Conservation (phyloP, 129 eudicot genomes). For the Logfia minima region DNA sequence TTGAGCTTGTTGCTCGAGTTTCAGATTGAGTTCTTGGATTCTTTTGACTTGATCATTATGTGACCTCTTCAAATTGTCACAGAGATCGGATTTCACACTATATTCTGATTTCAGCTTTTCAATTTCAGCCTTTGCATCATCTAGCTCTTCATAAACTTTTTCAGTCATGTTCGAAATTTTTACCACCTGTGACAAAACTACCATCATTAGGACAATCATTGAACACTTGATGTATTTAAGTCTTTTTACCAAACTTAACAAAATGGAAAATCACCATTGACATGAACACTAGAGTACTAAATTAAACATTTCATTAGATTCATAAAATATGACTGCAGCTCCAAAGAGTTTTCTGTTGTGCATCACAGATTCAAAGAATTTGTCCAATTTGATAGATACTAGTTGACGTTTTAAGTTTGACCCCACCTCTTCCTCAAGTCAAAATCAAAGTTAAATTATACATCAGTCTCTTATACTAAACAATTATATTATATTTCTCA, state of each 20-base stretch:
- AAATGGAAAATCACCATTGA: neutral
- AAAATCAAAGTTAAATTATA: neutral
- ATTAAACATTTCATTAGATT: neutral
- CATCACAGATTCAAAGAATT: neutral
- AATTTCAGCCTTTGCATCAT: constrained; percentile 68
- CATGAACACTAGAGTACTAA: constrained; percentile 8
- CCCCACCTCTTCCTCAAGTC: constrained; percentile 1
- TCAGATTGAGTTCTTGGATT: constrained; percentile 52
- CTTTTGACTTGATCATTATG: constrained; percentile 47
- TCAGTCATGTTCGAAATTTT: constrained; percentile 45
- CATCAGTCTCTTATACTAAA: neutral
- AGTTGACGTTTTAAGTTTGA: constrained; percentile 7
- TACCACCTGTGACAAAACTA: constrained; percentile 29
- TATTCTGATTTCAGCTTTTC: constrained; percentile 56
- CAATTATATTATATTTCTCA: neutral
- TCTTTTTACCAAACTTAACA: neutral
- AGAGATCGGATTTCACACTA: constrained; percentile 41
- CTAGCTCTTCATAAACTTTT: constrained; percentile 62
- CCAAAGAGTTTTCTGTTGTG: neutral
- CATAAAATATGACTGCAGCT: neutral
- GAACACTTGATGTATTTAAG: neutral
- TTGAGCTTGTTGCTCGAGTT: constrained; percentile 51
- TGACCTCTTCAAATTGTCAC: constrained; percentile 58
- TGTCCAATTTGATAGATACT: neutral
- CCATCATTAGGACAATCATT: neutral